These are phyloP conservation scores for Chaetomiaceae sp. DNA, from an alignment of 2,329 filamentous ascomycete species.

Conservation along the genomic window DNA sequence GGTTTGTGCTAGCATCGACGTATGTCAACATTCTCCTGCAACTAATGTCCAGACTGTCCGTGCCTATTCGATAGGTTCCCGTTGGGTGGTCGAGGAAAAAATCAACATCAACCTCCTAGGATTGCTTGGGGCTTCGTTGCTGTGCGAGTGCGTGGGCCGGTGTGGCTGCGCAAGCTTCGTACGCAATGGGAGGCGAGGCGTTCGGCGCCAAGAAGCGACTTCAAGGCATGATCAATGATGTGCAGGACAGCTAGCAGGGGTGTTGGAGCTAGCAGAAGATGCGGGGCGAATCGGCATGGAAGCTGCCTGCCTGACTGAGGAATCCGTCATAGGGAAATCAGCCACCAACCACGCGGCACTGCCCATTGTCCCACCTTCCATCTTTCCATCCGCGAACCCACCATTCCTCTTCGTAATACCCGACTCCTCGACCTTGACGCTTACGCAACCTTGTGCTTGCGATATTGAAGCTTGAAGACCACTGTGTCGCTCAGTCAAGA, in stretches of 20 bases:
- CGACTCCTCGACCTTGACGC: not conserved
- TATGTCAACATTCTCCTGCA: too few relatives aligned
- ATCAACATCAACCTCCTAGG: too few relatives aligned
- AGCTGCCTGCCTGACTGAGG: conserved; percentile 4
- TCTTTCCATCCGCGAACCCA: not conserved
- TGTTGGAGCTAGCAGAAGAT: not conserved
- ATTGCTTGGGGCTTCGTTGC: too few relatives aligned
- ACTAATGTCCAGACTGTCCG: too few relatives aligned
- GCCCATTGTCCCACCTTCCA: conserved; percentile 15
- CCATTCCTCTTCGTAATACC: not conserved
- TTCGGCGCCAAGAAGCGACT: conserved; percentile 7
- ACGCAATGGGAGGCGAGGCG: conserved; percentile 19
- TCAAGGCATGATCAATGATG: not conserved
- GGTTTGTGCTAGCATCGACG: too few relatives aligned
- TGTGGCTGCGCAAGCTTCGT: conserved; percentile 24
- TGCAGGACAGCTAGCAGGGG: conserved; percentile 5
- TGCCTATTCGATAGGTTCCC: too few relatives aligned
- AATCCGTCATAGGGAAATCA: conserved; percentile 5
- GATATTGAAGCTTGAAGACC: not conserved
- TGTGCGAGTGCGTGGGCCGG: too few relatives aligned
- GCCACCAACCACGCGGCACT: conserved; percentile 21
- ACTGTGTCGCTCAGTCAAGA: not conserved
- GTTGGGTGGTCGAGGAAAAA: too few relatives aligned
- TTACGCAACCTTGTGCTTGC: conserved; percentile 8
- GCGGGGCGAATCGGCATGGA: conserved; percentile 11